phyloP scores from a whole-genome alignment of 2,329 filamentous ascomycete species.

The Neonectria sp. region DNA sequence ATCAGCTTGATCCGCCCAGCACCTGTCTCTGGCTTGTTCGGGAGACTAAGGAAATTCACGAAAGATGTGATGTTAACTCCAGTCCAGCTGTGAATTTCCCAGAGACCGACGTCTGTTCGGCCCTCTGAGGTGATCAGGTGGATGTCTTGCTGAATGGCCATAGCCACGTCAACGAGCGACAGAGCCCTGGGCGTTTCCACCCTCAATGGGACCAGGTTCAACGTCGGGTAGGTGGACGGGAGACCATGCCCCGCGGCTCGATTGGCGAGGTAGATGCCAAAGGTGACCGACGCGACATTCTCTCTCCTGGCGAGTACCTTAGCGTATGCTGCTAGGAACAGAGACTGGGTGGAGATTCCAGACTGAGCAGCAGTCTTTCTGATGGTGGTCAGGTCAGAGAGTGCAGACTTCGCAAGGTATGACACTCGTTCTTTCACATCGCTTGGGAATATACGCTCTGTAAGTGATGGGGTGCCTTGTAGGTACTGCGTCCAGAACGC shows the following conservation, averaged over 20 bases:
- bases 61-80: slow-evolving; percentile 79
- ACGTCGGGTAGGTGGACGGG: slow-evolving; percentile 73
- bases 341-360: slow-evolving; percentile 78
- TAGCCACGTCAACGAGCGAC: slow-evolving; percentile 66
- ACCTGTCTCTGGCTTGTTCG: slow-evolving; percentile 38
- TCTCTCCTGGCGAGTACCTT: slow-evolving; percentile 54
- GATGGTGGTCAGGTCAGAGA: slow-evolving; percentile 55
- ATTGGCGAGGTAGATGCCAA: slow-evolving; percentile 90
- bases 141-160: slow-evolving; percentile 77
- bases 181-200: slow-evolving; percentile 58
- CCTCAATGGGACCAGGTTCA: slow-evolving; percentile 83
- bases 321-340: slow-evolving; percentile 83
- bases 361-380: slow-evolving; percentile 57
- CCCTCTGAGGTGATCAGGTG: slow-evolving; percentile 67
- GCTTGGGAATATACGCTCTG: not conserved
- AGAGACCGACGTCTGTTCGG: slow-evolving; percentile 73
- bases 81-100: slow-evolving; percentile 83
- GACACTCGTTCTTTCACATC: slow-evolving; percentile 39
- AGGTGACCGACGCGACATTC: slow-evolving; percentile 64
- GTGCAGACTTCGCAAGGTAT: slow-evolving; percentile 63
- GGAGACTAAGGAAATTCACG: slow-evolving; percentile 83
- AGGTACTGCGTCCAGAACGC: slow-evolving; percentile 63
- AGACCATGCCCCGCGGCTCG: slow-evolving; percentile 69
- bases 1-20: slow-evolving; percentile 25
- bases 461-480: slow-evolving; percentile 7